phyloP scores from a whole-genome alignment of 73 alveolate species.

The Paramecium pentaurelia region DNA sequence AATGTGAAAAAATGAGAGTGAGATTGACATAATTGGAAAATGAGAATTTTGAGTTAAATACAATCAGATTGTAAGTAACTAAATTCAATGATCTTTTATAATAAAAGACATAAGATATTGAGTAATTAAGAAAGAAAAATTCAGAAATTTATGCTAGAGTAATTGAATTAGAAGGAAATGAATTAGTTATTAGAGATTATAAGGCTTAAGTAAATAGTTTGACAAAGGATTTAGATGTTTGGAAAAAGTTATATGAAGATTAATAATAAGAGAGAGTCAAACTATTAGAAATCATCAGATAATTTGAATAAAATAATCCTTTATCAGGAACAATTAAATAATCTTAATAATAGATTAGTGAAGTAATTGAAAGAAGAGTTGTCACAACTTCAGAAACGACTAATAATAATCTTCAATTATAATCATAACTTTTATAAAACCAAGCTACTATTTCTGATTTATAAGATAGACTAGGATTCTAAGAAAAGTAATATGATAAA shows the following conservation, averaged over 20 bases:
- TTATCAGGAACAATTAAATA: background rate
- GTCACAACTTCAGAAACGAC: background rate
- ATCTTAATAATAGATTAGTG: background rate
- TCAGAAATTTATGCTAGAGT: background rate
- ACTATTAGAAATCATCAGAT: background rate
- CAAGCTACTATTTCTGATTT: background rate
- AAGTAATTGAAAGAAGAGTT: background rate
- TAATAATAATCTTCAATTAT: background rate
- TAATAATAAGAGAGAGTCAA: background rate
- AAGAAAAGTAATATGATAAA: background rate
- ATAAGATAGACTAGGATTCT: background rate
- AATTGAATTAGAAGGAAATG: constrained; percentile 16
- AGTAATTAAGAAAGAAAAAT: background rate
- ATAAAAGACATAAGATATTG: background rate
- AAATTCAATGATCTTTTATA: background rate
- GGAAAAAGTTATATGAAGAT: background rate
- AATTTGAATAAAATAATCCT: background rate
- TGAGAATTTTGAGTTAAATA: constrained; percentile 9
- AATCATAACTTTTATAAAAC: background rate
- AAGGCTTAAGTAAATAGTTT: background rate
- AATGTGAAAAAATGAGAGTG: constrained; percentile 24
- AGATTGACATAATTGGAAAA: background rate
- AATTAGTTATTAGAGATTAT: background rate
- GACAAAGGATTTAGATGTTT: background rate
- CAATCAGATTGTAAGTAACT: background rate